Percentiles rank a stretch among this genome's conserved stretches.
Conservation (phyloP, 179 eudicot genomes). For the Beta macrorhiza region DNA sequence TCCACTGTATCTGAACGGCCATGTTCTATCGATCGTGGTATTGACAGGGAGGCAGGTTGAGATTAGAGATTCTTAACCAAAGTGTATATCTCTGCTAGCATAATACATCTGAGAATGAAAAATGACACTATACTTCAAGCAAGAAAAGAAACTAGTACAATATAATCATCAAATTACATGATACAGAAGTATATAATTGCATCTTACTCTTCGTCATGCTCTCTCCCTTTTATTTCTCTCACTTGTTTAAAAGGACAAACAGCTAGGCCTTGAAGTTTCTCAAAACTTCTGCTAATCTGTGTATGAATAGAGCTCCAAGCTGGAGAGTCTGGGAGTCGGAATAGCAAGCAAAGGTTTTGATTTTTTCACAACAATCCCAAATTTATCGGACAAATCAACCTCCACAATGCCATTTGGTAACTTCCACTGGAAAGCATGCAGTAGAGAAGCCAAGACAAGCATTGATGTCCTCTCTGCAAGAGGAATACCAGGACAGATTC, state of each 20-base stretch:
- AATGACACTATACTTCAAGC: background rate
- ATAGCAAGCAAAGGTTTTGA: conserved; percentile 37
- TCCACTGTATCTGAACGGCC: background rate
- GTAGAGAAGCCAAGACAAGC: conserved; percentile 44
- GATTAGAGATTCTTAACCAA: background rate
- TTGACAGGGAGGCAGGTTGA: background rate
- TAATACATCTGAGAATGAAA: background rate
- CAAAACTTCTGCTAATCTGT: conserved; percentile 22
- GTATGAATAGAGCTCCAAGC: conserved; percentile 16
- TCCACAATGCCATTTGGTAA: conserved; percentile 34
- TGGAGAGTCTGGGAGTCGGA: conserved; percentile 37
- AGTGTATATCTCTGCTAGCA: background rate
- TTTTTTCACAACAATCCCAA: conserved; percentile 53
- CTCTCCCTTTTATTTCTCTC: background rate
- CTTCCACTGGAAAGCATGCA: conserved; percentile 60
- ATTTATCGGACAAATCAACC: conserved; percentile 46
- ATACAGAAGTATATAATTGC: background rate
- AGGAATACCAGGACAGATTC: conserved; percentile 53
- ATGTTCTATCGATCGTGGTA: background rate
- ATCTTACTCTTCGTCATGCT: background rate
- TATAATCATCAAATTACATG: background rate
- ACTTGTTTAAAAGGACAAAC: too few species aligned
- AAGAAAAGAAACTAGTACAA: background rate
- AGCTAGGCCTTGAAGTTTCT: background rate
- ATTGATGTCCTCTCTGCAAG: conserved; percentile 57